These are phyloP conservation scores for Rosa chinensis DNA, from an alignment of 306 rosid genomes.

Conservation along the genomic window DNA sequence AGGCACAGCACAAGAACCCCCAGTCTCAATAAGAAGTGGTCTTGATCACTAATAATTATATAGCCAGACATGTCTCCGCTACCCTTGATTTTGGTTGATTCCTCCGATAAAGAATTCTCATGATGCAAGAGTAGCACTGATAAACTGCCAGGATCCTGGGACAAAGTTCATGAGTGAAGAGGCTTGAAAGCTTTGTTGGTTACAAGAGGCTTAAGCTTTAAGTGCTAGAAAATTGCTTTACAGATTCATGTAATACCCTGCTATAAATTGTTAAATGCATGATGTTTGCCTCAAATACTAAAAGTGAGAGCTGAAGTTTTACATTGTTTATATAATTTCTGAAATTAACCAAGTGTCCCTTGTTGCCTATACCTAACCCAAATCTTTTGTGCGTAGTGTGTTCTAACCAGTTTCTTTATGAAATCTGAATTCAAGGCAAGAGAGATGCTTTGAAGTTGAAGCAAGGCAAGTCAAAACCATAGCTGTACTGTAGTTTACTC, in stretches of 20 bases:
- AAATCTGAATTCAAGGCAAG: neutral
- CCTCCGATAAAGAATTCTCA: neutral
- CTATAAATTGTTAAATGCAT: neutral
- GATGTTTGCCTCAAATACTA: conserved; percentile 3
- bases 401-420: neutral
- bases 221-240: neutral
- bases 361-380: neutral
- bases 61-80: conserved; percentile 16
- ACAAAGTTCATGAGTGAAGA: neutral
- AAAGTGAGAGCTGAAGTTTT: neutral
- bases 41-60: conserved; percentile 44
- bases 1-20: conserved; percentile 41
- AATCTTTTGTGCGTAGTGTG: no score
- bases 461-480: neutral
- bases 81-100: neutral
- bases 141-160: neutral
- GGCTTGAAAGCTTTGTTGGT: neutral
- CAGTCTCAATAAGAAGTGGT: conserved; percentile 63
- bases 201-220: neutral
- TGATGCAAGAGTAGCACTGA: neutral
- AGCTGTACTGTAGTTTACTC: neutral
- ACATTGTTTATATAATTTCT: neutral
- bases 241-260: conserved; percentile 2
- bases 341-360: neutral
- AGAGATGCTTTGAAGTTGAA: neutral